Evolutionary conservation across 768 basidiomycete genomes (phyloP).

Genomic region (Rhizopogon vesiculosus): DNA sequence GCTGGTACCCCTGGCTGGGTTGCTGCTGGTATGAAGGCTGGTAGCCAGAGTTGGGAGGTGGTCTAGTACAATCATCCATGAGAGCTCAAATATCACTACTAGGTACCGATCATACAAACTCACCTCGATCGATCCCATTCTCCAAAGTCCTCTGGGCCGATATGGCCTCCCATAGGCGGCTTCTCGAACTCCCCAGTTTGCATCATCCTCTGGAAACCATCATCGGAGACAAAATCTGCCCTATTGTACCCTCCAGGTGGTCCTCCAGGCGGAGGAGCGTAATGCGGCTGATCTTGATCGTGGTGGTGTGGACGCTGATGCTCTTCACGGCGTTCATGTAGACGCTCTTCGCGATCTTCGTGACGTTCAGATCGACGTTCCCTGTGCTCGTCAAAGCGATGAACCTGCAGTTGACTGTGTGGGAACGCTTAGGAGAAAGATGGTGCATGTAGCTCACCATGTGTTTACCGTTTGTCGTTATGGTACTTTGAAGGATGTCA

Average conservation of each 20-base stretch:
- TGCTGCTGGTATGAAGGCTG: neutral
- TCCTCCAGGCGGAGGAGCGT: conserved; percentile 1
- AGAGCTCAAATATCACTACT: neutral
- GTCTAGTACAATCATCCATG: neutral
- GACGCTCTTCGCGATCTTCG: neutral
- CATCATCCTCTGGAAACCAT: conserved; percentile 19
- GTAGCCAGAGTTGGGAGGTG: conserved; percentile 4
- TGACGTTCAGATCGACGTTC: neutral
- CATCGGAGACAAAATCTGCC: conserved; percentile 26
- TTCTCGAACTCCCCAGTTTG: conserved; percentile 7
- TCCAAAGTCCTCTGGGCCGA: neutral
- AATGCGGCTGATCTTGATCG: neutral
- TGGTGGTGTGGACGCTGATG: neutral
- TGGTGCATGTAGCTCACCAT: no score
- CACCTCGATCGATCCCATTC: neutral
- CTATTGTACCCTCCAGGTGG: conserved; percentile 12
- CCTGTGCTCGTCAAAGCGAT: neutral
- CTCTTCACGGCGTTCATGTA: neutral
- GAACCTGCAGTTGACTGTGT: no score
- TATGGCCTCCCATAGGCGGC: no score
- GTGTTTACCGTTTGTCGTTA: no score
- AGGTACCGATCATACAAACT: neutral
- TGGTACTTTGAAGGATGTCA: no score
- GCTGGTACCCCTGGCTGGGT: neutral
- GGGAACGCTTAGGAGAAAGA: no score